These are phyloP conservation scores for Phytophthora sp. DNA, from an alignment of 352 stramenopile species.

Conservation along the genomic window DNA sequence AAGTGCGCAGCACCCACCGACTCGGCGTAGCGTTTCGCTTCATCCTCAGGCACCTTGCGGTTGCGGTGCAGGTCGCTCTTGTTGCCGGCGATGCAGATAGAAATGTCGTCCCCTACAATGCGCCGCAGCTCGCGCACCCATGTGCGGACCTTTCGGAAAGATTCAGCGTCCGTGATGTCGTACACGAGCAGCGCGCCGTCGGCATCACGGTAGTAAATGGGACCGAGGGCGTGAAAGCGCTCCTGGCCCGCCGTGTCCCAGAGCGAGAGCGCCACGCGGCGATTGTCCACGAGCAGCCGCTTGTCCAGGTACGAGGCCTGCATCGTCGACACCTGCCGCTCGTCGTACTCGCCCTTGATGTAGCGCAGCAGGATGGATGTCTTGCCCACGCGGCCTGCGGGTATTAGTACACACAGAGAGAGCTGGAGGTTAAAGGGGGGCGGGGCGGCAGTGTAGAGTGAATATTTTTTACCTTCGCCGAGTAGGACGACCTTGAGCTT, in stretches of 20 bases:
- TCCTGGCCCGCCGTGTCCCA: slow-evolving; percentile 91
- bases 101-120: slow-evolving; percentile 92
- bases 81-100: slow-evolving; percentile 93
- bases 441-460: neutral
- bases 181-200: slow-evolving; percentile 91
- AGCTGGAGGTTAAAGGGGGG: neutral
- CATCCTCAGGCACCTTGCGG: slow-evolving; percentile 87
- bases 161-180: slow-evolving; percentile 92
- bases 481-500: slow-evolving; percentile 90
- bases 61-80: slow-evolving; percentile 92
- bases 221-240: slow-evolving; percentile 86
- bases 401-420: neutral
- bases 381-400: slow-evolving; percentile 92
- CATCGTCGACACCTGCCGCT: slow-evolving; percentile 91
- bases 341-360: slow-evolving; percentile 93
- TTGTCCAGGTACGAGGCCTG: slow-evolving; percentile 95
- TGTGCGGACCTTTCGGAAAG: slow-evolving; percentile 92
- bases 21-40: slow-evolving; percentile 85
- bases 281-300: slow-evolving; percentile 84
- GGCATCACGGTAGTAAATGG: slow-evolving; percentile 92
- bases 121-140: slow-evolving; percentile 93
- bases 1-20: slow-evolving; percentile 91
- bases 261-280: slow-evolving; percentile 80
- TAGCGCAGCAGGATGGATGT: slow-evolving; percentile 95
- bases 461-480: slow-evolving; percentile 65